Evolutionary conservation across 2,329 filamentous ascomycete genomes (phyloP).

Genomic region (Diaporthe helianthi): DNA sequence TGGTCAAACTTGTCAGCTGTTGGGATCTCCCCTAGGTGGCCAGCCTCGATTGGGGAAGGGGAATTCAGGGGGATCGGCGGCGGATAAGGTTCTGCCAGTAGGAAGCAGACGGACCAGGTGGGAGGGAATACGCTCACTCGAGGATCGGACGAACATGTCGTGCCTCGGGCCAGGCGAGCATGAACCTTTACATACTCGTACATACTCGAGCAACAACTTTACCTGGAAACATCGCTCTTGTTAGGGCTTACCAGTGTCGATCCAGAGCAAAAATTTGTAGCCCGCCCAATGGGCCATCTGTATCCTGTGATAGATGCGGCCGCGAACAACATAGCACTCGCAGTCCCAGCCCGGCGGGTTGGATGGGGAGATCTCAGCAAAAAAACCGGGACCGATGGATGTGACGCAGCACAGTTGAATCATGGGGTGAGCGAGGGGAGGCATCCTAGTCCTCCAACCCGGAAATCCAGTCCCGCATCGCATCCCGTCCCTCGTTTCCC

Average conservation of each 20-base stretch:
- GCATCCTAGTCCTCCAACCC: slow-evolving; percentile 9
- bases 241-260: background rate
- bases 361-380: slow-evolving; percentile 12
- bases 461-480: slow-evolving; percentile 21
- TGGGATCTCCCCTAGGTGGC: slow-evolving; percentile 3
- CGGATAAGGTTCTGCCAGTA: slow-evolving; percentile 24
- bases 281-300: background rate
- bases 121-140: slow-evolving; percentile 17
- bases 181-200: too few species aligned
- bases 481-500: background rate
- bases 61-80: slow-evolving; percentile 21
- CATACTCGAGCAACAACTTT: background rate
- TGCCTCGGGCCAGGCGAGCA: background rate
- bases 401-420: slow-evolving; percentile 16
- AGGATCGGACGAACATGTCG: slow-evolving; percentile 20
- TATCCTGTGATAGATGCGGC: background rate
- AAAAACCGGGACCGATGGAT: slow-evolving; percentile 21
- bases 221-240: background rate
- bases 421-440: background rate
- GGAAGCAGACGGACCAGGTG: slow-evolving; percentile 2
- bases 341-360: background rate
- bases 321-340: background rate
- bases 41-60: slow-evolving; percentile 19
- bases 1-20: slow-evolving; percentile 7
- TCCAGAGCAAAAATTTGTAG: background rate